A percentile compares a stretch with the other conserved stretches of the same genome.
These are phyloP conservation scores for Ophiostoma sp. DNA, from an alignment of 2,329 filamentous ascomycete species.

Conservation along the genomic window DNA sequence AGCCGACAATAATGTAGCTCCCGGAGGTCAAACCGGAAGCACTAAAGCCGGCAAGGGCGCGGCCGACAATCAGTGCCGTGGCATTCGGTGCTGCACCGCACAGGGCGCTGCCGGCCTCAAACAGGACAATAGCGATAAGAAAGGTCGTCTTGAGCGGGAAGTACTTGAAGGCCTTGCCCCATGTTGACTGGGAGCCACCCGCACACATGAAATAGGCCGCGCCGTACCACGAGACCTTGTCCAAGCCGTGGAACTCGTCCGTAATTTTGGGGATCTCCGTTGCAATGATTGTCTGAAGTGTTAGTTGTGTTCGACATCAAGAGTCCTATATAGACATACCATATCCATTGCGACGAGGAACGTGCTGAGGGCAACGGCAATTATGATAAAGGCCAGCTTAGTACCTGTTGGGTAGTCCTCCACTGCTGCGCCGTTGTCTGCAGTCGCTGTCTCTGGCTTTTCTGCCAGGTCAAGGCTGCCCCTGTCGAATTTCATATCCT, in stretches of 20 bases:
- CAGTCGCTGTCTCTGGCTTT: neutral
- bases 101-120: constrained; percentile 50
- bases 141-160: constrained; percentile 49
- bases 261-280: constrained; percentile 54
- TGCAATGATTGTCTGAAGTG: constrained; percentile 44
- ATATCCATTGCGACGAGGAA: neutral
- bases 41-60: constrained; percentile 44
- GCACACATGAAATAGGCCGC: constrained; percentile 49
- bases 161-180: constrained; percentile 47
- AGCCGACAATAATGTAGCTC: constrained; percentile 39
- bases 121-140: constrained; percentile 44
- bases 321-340: neutral
- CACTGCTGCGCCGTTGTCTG: neutral
- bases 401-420: neutral
- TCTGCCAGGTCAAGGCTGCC: too few relatives aligned
- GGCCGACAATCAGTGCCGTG: constrained; percentile 46
- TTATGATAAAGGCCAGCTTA: neutral
- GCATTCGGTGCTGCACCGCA: constrained; percentile 46
- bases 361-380: neutral
- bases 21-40: constrained; percentile 40
- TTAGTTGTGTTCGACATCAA: neutral
- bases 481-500: too few relatives aligned
- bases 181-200: constrained; percentile 42
- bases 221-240: constrained; percentile 56
- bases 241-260: constrained; percentile 47